These are phyloP conservation scores for Rhipidocladum racemiflorum DNA, from an alignment of 176 grass and related monocot species.

Conservation along the genomic window DNA sequence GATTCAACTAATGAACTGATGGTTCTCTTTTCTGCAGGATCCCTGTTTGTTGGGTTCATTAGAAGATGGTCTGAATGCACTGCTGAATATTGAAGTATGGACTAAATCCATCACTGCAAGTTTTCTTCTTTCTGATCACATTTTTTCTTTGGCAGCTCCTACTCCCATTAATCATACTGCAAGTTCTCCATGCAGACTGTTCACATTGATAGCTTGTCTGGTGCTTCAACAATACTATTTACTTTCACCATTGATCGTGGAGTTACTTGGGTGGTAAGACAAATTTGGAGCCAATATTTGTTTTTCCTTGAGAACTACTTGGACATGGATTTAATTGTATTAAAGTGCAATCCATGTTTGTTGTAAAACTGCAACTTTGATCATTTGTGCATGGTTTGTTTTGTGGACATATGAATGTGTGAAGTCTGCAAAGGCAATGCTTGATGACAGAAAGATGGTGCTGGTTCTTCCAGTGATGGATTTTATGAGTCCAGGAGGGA, in stretches of 20 bases:
- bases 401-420: constrained; percentile 35
- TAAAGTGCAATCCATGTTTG: neutral
- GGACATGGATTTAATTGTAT: constrained; percentile 22
- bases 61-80: constrained; percentile 92
- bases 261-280: constrained; percentile 85
- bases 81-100: constrained; percentile 89
- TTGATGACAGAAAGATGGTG: constrained; percentile 61
- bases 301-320: constrained; percentile 18
- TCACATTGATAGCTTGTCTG: constrained; percentile 84
- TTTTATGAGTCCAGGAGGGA: constrained; percentile 98
- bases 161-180: constrained; percentile 18
- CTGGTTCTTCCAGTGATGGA: constrained; percentile 58
- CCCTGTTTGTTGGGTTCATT: constrained; percentile 77
- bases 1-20: constrained; percentile 1
- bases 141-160: constrained; percentile 19
- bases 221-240: constrained; percentile 78
- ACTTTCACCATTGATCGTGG: constrained; percentile 86
- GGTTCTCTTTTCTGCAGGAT: constrained; percentile 56
- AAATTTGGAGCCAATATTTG: constrained; percentile 8
- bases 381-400: constrained; percentile 19
- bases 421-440: constrained; percentile 69
- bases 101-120: too few relatives aligned
- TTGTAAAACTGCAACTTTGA: neutral
- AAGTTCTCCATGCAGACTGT: constrained; percentile 68
- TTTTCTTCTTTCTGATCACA: constrained; percentile 8